Evolutionary conservation across 2,329 filamentous ascomycete species (phyloP).

Genomic region (Verticillium nubilum): DNA sequence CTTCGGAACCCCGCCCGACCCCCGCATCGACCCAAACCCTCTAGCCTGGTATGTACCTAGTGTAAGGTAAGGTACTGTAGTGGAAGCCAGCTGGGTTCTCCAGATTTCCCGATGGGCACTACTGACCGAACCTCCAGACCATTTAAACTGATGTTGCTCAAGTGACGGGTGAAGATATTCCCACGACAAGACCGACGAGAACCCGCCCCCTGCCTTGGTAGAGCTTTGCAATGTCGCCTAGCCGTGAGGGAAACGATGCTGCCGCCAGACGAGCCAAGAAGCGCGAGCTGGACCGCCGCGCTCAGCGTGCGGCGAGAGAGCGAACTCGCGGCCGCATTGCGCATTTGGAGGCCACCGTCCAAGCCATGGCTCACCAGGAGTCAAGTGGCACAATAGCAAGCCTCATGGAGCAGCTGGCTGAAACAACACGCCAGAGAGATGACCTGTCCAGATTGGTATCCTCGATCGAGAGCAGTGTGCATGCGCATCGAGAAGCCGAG

Average conservation of each 20-base stretch:
- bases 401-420: slow-evolving; percentile 15
- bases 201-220: neutral
- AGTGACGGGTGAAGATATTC: too few species aligned
- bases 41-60: too few species aligned
- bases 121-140: neutral
- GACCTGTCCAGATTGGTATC: neutral
- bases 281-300: slow-evolving; percentile 21
- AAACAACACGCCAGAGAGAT: slow-evolving; percentile 17
- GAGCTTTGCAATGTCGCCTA: neutral
- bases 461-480: slow-evolving; percentile 1
- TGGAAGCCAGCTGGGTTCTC: neutral
- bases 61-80: neutral
- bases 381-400: slow-evolving; percentile 13
- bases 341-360: slow-evolving; percentile 18
- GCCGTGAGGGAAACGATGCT: neutral
- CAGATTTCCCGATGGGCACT: neutral
- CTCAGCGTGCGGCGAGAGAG: slow-evolving; percentile 19
- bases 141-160: too few species aligned
- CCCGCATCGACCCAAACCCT: too few species aligned
- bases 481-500: slow-evolving; percentile 1
- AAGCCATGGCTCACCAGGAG: slow-evolving; percentile 14
- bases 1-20: too few species aligned
- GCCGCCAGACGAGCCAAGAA: slow-evolving; percentile 15
- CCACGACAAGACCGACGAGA: neutral
- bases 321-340: slow-evolving; percentile 20